Percentiles rank a stretch among this genome's conserved stretches.
These are phyloP conservation scores for Oidiodendron maius DNA, from an alignment of 495 filamentous ascomycete species.

Conservation along the genomic window DNA sequence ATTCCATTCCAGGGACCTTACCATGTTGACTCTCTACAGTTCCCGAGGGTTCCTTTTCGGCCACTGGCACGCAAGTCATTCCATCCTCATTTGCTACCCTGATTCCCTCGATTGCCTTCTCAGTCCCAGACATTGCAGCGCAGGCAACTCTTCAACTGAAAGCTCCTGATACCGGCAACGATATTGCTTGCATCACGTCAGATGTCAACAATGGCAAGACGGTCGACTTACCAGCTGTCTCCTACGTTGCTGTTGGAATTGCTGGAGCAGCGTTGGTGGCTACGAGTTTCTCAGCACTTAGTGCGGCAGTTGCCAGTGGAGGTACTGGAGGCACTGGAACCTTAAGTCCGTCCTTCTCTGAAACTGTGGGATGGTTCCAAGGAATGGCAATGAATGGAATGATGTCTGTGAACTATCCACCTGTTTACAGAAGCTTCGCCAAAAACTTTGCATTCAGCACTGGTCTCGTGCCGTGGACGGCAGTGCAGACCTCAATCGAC, in stretches of 20 bases:
- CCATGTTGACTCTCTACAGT: constrained; percentile 38
- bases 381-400: constrained; percentile 92
- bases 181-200: constrained; percentile 81
- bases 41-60: constrained; percentile 66
- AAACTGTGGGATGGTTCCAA: constrained; percentile 89
- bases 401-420: constrained; percentile 82
- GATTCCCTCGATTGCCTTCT: constrained; percentile 89
- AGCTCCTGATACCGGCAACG: constrained; percentile 47
- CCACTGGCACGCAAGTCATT: constrained; percentile 62
- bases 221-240: constrained; percentile 62
- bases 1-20: background rate
- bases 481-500: constrained; percentile 80
- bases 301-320: constrained; percentile 20
- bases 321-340: constrained; percentile 51
- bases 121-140: constrained; percentile 85
- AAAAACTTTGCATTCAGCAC: constrained; percentile 93
- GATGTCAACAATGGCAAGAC: constrained; percentile 84
- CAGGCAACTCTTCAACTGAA: constrained; percentile 73
- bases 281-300: constrained; percentile 53
- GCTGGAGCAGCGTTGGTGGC: constrained; percentile 79
- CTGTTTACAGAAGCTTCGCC: constrained; percentile 79
- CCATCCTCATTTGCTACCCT: constrained; percentile 61
- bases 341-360: constrained; percentile 76
- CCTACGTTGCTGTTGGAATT: constrained; percentile 79
- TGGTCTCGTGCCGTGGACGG: constrained; percentile 75